Conservation (phyloP, 148 eudicot genomes). For the Rhododendron simsii region DNA sequence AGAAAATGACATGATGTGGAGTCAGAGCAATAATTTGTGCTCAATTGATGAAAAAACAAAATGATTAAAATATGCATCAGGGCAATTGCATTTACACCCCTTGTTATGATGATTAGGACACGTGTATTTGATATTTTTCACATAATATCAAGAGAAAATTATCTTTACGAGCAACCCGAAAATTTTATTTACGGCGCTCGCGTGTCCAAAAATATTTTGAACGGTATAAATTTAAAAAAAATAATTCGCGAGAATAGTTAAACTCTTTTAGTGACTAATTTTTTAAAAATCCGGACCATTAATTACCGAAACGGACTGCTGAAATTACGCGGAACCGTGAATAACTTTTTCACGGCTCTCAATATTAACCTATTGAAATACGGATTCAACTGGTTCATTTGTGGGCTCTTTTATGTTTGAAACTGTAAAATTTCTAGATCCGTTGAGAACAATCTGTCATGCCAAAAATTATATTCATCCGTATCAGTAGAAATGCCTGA, state of each 20-base stretch:
- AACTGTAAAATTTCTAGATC: background rate
- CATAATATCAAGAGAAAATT: background rate
- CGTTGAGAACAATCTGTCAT: background rate
- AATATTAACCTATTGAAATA: background rate
- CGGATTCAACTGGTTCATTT: background rate
- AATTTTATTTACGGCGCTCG: no score
- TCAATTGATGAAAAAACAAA: background rate
- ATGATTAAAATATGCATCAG: background rate
- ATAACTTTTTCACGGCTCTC: background rate
- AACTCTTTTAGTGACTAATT: no score
- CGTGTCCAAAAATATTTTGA: rapidly evolving
- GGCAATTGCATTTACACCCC: background rate
- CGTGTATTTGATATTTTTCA: background rate
- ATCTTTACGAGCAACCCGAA: rapidly evolving
- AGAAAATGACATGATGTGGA: background rate
- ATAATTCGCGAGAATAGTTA: no score
- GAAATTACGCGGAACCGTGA: no score
- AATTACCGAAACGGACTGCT: no score
- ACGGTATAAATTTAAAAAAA: no score
- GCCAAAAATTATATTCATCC: background rate
- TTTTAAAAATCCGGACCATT: no score
- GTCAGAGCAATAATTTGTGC: background rate
- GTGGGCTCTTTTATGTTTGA: background rate
- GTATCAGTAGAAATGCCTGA: background rate
- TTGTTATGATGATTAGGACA: background rate